Base-by-base conservation (phyloP, 2,329 filamentous ascomycete species). In the Penicillium sp. region DNA sequence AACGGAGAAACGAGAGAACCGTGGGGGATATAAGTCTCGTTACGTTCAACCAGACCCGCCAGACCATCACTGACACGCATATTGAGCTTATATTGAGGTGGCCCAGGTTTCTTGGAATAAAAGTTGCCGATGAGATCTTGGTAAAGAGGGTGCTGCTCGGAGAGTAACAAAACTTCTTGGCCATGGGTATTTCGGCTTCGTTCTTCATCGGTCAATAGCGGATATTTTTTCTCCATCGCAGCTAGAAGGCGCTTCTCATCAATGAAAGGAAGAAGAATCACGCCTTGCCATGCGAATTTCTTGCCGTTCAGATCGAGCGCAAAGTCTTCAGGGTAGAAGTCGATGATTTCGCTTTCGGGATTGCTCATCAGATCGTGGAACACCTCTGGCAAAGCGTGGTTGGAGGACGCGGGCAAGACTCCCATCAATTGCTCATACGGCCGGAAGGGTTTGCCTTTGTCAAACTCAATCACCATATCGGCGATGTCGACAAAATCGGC, bases 391-490 rank as follows among this genome's bases (percentile, higher is more conserved):
- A 98, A 84, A 12, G 91, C 88, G 67, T 96, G 90, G 47, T 90
- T 88, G 9, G 91, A 97, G 3, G 88, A 88, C 4, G 93, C 90
- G 12, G 93, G 93, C 63, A 98, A 78, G 43, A 98, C 93, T 60
- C 93, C 94, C 93, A 98, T 98, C 43, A 98, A 76, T 69, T 98
- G 93, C 70, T 98, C 93, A 64, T 95, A 98, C 0, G 93, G 94
- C 57, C 78, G 86, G 59, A 95, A 96, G 4, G 89, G 87, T 42
- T 77, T 82, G 9, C 91, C 91, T 67, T 90, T 88, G 49, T 88
- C 80, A 58, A 98, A 98, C 13, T 79, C 75, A 55, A 95, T 81
- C 29, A 86, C 77, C 76, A 95, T 83, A 57, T 89, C 83, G 45
- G 78, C 81, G 39, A 98, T 77, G 47, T 90, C 84, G 49, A 86